Base-by-base conservation (phyloP, 192 early-diverging fungal species). In the Linderina pennispora region DNA sequence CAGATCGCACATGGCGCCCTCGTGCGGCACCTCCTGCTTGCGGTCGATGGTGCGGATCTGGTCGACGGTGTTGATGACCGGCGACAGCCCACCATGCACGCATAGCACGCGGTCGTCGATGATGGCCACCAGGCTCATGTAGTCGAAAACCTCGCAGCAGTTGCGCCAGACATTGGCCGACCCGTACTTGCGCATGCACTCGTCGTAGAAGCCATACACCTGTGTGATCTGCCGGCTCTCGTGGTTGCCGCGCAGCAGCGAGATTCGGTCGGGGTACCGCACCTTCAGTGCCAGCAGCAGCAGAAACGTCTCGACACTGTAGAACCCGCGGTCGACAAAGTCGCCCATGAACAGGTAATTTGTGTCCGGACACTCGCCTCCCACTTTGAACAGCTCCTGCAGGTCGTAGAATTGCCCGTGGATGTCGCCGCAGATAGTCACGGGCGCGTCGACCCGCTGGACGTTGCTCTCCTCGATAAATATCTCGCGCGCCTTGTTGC, bases 301-400 rank as follows among this genome's bases (percentile, higher is more conserved):
- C n/a, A 92, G 73, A 50, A 99, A 95, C 7, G 96, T 99, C 63
- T 99, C 96, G 9, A 99, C 92, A 44, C 84, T 88, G 69, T 97
- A 94, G 62, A 88, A 92, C 31, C 92, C 92, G 48, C 92, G 84
- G 76, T 97, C 94, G 10, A 97, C 92, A 77, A 93, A 94, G 62
- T 94, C 94, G 36, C 85, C 95, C 88, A 98, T 91, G 64, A 98
- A 98, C 48, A 98, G 74, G 54, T 98, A 98, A 71, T 94, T 98
- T 33, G 95, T 98, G 49, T 94, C 89, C 4, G 95, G 95, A 44
- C 83, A 92, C 58, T 93, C 90, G 42, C 91, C 92, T 53, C 94
- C 94, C 45, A 93, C 90, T 48, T 75, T 69, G 56, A 98, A 93
- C 19, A 98, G 82, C 58, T 98, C 88, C 67, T 87, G 90, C 23